phyloP scores from a whole-genome alignment of 2,329 filamentous ascomycete species.

The Fusarium sororula region DNA sequence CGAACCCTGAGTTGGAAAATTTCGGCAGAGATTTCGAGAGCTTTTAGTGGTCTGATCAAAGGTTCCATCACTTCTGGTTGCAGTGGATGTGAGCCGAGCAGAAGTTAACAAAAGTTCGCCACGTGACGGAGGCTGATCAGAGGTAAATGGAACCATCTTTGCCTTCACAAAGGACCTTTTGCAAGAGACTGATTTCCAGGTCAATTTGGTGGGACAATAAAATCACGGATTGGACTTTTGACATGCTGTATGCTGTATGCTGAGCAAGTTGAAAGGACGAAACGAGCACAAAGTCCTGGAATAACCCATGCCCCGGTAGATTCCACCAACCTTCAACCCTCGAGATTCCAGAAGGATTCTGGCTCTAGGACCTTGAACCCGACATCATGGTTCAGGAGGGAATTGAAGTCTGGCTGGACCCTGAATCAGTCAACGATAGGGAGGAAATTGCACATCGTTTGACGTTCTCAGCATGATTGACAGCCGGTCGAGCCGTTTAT shows the following conservation, averaged over 20 bases:
- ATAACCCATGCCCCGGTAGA: background rate
- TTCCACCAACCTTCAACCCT: background rate
- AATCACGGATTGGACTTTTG: background rate
- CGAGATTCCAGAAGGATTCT: slow-evolving; percentile 15
- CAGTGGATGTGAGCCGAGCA: slow-evolving; percentile 7
- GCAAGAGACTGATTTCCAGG: slow-evolving; percentile 1
- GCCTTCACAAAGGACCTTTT: slow-evolving; percentile 25
- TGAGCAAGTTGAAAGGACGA: background rate
- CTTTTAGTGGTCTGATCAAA: slow-evolving; percentile 26
- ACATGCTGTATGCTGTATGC: background rate
- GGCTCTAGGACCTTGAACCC: background rate
- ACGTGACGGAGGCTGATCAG: slow-evolving; percentile 9
- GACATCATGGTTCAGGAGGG: background rate
- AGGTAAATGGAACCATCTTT: slow-evolving; percentile 19
- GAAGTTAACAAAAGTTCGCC: slow-evolving; percentile 30
- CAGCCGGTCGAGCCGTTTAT: slow-evolving; percentile 20
- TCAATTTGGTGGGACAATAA: slow-evolving; percentile 7
- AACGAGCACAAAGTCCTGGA: background rate
- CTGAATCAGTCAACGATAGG: slow-evolving; percentile 14
- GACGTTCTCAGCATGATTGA: slow-evolving; percentile 12
- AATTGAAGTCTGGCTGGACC: slow-evolving; percentile 4
- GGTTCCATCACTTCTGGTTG: slow-evolving; percentile 23
- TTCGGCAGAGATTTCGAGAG: slow-evolving; percentile 9
- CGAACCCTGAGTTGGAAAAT: background rate
- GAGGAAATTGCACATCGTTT: slow-evolving; percentile 1